Base-by-base conservation (phyloP, 768 basidiomycete genomes). In the Mycena albidolilacea region DNA sequence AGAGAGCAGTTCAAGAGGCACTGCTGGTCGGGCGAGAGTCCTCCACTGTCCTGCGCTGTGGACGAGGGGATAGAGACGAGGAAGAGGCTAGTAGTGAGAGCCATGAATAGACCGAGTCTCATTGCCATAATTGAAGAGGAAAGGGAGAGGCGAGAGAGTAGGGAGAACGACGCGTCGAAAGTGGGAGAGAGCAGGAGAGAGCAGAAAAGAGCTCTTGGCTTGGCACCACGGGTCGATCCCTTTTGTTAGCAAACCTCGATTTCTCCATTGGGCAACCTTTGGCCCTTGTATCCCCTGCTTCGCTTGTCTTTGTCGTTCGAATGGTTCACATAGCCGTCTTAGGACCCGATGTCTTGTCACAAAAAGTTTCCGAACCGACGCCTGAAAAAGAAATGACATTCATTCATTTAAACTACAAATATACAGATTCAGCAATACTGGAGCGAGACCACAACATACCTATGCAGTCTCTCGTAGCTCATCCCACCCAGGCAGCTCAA, bases 401-500 rank as follows among this genome's bases (percentile, higher is more conserved):
- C 10, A 43, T 43, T 43, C 41, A 43, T 14, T 43, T 30, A 30
- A 30, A 30, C 30, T 30, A 30, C 30, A 30, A 30, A 30, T 30
- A 30, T 30, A 30, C 30, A 30, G 30, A 30, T 3, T 30, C 30
- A 30, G 30, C 30, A 30, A 30, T 3, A 30, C 30, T 30, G 30
- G 30, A 30, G 30, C 4, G 30, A 30, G 4, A 30, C 30, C 30
- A 37, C 52, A 37, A 70, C 55, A 69, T 5, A 12, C 63, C 44
- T 66, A 60, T 17, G 11, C 19, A 39, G 46, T 48, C 15, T 71
- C 69, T 7, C 44, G 61, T 30, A 77, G 64, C 35, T 74, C 74
- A 4, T 73, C 76, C 78, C 78, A 79, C 1, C 54, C 66, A 10
- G 66, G 30, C 17, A 79, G 58, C 64, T 75, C 78, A 62, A 77